Evolutionary conservation across 225 moss, liverwort and hornwort species (phyloP), one percentile per base, ranked within the genome.

Genomic region (Bryum argenteum): DNA sequence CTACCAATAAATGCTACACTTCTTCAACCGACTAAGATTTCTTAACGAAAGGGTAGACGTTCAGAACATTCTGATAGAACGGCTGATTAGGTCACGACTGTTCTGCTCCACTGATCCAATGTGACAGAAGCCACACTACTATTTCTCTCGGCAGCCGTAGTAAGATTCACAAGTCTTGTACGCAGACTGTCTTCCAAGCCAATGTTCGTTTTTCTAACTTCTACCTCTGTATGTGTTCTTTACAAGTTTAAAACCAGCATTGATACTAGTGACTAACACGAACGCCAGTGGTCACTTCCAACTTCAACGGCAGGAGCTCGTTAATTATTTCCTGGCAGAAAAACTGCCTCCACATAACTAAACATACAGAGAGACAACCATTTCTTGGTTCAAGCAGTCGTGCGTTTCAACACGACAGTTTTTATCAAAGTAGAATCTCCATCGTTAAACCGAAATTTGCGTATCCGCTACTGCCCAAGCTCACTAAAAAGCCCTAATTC

Each of bases 281-380:
- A 72, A 61, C 45, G 66, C 60, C 58, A n/a, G 44, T 44, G 12
- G 47, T 43, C 37, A 63, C 67, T 67, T 66, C 48, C 28, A 65
- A 13, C 58, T 58, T 21, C 20, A 1, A 43, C 17, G 2, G 13
- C 19, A 66, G 28, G 26, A 63, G 59, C 61, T 51, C 11, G 26
- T 20, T 10, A 61, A 54, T 44, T 54, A 54, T 18, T 17, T 10
- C 23, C 37, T 21, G 21, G 21, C 37, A 33, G 33, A 18, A 23
- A 66, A 54, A 55, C 13, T 14, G 73, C 39, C 55, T 41, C n/a
- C 41, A 11, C 6, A 6, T 2, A 69, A 10, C 52, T 28, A 20
- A 4, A 26, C 8, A 42, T 0, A 59, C 22, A 18, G 1, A 61
- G 37, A 63, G 37, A 20, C 19, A 17, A 38, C 21, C 65, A 68